Conservation (phyloP, 2,329 filamentous ascomycete genomes). For the Aspergillus neoniger region DNA sequence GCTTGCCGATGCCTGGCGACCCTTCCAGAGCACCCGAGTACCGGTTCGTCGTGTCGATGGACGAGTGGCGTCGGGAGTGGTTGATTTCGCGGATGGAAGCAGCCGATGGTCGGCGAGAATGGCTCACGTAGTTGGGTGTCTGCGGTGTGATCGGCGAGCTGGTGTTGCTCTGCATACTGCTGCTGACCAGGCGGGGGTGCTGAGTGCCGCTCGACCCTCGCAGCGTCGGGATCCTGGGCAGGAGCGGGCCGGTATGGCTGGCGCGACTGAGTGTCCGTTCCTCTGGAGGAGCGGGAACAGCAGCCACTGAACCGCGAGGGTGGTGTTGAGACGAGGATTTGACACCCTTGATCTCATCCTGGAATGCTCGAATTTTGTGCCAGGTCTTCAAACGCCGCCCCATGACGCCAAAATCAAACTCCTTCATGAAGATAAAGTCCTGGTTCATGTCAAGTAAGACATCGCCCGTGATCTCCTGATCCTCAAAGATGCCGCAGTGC, state of each 20-base stretch:
- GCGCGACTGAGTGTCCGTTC: slow-evolving; percentile 50
- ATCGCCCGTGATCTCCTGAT: slow-evolving; percentile 94
- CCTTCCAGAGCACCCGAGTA: slow-evolving; percentile 31
- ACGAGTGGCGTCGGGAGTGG: slow-evolving; percentile 84
- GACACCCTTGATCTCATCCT: slow-evolving; percentile 76
- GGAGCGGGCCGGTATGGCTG: slow-evolving; percentile 40
- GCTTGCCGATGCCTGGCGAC: slow-evolving; percentile 53
- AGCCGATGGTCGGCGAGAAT: slow-evolving; percentile 66
- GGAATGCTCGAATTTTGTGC: slow-evolving; percentile 91
- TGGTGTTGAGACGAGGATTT: slow-evolving; percentile 42
- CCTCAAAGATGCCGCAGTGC: slow-evolving; percentile 90
- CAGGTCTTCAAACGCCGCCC: slow-evolving; percentile 88
- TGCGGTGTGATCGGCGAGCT: slow-evolving; percentile 49
- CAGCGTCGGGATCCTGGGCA: slow-evolving; percentile 46
- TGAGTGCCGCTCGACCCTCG: slow-evolving; percentile 29
- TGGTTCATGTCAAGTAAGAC: slow-evolving; percentile 94
- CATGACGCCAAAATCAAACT: slow-evolving; percentile 89
- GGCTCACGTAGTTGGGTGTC: slow-evolving; percentile 45
- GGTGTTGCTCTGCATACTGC: slow-evolving; percentile 31
- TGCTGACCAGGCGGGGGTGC: slow-evolving; percentile 35
- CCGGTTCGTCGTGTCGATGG: slow-evolving; percentile 67
- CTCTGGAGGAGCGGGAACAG: slow-evolving; percentile 45
- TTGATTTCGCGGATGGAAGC: slow-evolving; percentile 80
- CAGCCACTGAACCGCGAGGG: slow-evolving; percentile 37
- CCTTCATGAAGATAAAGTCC: slow-evolving; percentile 90